phyloP scores from a whole-genome alignment of 2,329 filamentous ascomycete genomes.

The Colletotrichum trifolii region DNA sequence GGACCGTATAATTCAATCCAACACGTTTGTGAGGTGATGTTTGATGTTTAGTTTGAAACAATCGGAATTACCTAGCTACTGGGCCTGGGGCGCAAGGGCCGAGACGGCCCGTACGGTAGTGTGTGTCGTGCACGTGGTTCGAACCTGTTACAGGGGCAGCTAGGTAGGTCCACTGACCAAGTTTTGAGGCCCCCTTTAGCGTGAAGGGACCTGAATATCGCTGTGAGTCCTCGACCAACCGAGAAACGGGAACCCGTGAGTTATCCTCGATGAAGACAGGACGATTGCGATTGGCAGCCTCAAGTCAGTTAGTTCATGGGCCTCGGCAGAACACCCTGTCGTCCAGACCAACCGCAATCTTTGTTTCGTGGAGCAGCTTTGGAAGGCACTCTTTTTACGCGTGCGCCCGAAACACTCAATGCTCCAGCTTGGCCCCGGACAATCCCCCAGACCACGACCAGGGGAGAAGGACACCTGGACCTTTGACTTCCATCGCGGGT shows the following conservation, averaged over 20 bases:
- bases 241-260: no score
- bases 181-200: no score
- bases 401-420: conserved; percentile 32
- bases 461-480: conserved; percentile 31
- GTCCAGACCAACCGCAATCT: conserved; percentile 9
- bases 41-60: no score
- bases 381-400: conserved; percentile 3
- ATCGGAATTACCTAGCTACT: no score
- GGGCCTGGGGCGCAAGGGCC: not conserved
- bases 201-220: no score
- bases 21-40: no score
- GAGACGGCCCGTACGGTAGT: not conserved
- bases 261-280: no score
- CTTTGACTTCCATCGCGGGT: not conserved
- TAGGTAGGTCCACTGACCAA: not conserved
- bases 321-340: no score
- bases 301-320: not conserved
- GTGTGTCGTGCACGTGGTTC: no score
- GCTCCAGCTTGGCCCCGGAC: conserved; percentile 31
- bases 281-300: no score
- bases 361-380: not conserved
- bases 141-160: not conserved
- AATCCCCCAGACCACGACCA: conserved; percentile 17
- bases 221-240: no score
- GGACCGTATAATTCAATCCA: no score